Evolutionary conservation across 768 basidiomycete genomes (phyloP), one percentile per base, ranked within the genome.

Genomic region (Mycena chlorophos): DNA sequence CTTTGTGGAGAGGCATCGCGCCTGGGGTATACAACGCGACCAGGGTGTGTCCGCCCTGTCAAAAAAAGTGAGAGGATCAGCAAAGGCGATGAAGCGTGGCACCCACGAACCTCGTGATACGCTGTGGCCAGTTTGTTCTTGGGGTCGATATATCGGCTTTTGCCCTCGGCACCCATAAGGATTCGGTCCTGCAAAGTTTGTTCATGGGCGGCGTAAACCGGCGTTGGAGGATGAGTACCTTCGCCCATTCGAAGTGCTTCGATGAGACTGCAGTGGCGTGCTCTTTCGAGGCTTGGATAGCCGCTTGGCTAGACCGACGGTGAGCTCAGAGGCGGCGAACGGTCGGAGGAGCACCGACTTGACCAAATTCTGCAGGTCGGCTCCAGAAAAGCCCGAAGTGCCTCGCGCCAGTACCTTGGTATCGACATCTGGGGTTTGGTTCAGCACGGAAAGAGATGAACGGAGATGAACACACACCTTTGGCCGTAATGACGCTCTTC

Each of bases 211-310:
- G 17, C 19, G 37, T 29, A 55, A 29, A 52, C 38, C 56, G 40
- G 31, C 8, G 20, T 42, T 42, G 40, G 22, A 20, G n/a, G 40
- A 42, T 42, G 8, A 34, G 31, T 34, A 90, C 93, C 79, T 92
- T 97, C 13, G 97, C 97, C 97, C 97, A 99, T 75, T 98, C 96
- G 68, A 98, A 91, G 69, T 99, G 94, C 60, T 79, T 85, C 56
- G 90, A 70, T 22, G 72, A 73, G 5, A 99, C 94, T 57, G 83
- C 79, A 46, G 75, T 79, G 39, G 84, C 87, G 6, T 81, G 84
- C 63, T 98, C 91, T 65, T 91, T 87, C 13, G 93, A 87, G 10
- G 97, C 97, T 69, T 96, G 91, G 51, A 98, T 91, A 3, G 97
- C 97, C 14, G 97, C 97, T 78, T 91, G 83, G 65, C 86, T 87